phyloP scores from a whole-genome alignment of 805 yeast genomes.

The Ogataea nitratoaversa region DNA sequence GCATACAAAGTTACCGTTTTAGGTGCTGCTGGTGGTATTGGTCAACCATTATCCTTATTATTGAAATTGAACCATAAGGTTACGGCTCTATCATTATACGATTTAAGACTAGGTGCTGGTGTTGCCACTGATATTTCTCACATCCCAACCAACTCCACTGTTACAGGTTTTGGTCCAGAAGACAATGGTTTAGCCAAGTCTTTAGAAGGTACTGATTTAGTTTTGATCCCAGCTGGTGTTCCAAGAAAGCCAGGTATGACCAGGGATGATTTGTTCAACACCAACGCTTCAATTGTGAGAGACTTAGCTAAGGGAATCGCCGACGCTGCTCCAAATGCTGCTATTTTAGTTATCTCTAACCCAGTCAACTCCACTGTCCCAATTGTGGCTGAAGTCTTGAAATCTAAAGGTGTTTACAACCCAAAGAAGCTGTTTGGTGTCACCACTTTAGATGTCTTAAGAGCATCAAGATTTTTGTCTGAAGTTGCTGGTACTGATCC shows the following conservation, averaged over 20 bases:
- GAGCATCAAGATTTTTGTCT: conserved; percentile 81
- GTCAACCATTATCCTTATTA: conserved; percentile 80
- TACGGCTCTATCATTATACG: conserved; percentile 81
- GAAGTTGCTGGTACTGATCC: conserved; percentile 72
- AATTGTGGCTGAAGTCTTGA: conserved; percentile 89
- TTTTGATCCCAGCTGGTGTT: conserved; percentile 95
- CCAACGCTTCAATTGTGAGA: conserved; percentile 92
- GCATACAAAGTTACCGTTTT: conserved; percentile 77
- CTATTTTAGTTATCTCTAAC: conserved; percentile 79
- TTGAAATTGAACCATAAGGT: conserved; percentile 86
- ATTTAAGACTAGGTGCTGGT: conserved; percentile 90
- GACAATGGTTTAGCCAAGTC: conserved; percentile 66
- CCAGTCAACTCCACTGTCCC: conserved; percentile 98
- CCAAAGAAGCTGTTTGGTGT: conserved; percentile 93
- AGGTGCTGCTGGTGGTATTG: conserved; percentile 95
- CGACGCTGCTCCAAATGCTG: conserved; percentile 79
- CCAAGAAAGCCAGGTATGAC: conserved; percentile 99
- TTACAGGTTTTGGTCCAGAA: conserved; percentile 84
- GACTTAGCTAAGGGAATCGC: conserved; percentile 87
- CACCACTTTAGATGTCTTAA: conserved; percentile 87
- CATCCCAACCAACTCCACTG: conserved; percentile 87
- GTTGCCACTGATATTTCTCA: conserved; percentile 96
- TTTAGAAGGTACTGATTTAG: conserved; percentile 74
- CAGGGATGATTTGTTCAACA: conserved; percentile 93
- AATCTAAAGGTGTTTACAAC: conserved; percentile 82